Base-by-base conservation (phyloP, 2,329 filamentous ascomycete species). In the Catunica adiposa region DNA sequence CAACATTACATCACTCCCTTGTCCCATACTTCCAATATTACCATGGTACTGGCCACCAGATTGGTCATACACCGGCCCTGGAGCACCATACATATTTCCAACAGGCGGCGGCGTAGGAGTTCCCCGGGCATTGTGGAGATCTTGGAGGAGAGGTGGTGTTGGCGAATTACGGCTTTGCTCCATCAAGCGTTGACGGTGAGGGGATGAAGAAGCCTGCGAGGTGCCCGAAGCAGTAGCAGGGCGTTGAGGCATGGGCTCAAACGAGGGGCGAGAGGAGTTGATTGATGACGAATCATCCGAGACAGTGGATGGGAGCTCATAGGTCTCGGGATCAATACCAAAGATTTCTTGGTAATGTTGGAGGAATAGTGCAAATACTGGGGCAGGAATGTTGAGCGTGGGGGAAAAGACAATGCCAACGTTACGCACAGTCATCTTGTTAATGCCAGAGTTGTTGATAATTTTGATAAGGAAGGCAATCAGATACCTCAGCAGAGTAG, bases 341-440 rank as follows among this genome's bases (percentile, higher is more conserved):
- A 97, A 98, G 51, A 98, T 90, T 44, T 77, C 78, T 60, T 85
- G 78, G 65, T 88, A 96, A 64, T 97, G 89, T 61, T 92, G 89
- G 57, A 98, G 75, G 67, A 98, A 92, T 67, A 94, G 78, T 2
- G 89, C 89, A 66, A 98, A 96, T 9, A 98, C 84, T 0, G 90
- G 89, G 0, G 89, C 89, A 0, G 92, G 90, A 46, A 98, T 95
- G 67, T 97, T 97, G 55, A 98, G 76, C 0, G 92, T 97, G 0
- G 92, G 92, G 15, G 92, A 94, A 68, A 98, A 98, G 56, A 98
- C 90, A 62, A 98, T 97, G 61, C 92, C 90, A 55, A 98, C 87
- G 64, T 98, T 98, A 61, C 90, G 83, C 54, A 96, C 86, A 9
- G 86, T 96, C 92, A 98, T 98, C 74, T 96, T 97, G 73, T 98